Base-by-base conservation (phyloP, 805 yeast genomes). In the Saccharomycopsis fibuligera region DNA sequence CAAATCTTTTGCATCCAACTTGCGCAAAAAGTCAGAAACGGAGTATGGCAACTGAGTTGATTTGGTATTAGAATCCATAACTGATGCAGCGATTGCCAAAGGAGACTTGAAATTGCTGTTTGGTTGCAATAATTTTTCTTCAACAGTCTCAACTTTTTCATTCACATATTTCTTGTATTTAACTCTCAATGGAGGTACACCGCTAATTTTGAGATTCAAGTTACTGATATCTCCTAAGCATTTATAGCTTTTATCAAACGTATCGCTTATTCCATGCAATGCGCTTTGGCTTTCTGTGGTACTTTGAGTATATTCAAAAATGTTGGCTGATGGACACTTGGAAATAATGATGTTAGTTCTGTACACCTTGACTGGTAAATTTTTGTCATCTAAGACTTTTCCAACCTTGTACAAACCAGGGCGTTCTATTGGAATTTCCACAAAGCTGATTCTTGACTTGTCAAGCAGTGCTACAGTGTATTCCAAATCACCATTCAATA, bases 381-480 rank as follows among this genome's bases (percentile, higher is more conserved):
- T 76, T 48, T 80, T 80, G 1, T 72, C 63, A 61, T 93, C 99
- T 1, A 73, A 60, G 4, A 90, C 93, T 47, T 76, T 73, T 23
- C 66, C 69, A 2, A 93, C 72, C 50, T 76, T 78, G 64, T 93
- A 93, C n/a, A 75, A 69, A 1, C 99, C 99, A 0, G 93, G 83
- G 16, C 74, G 67, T 1, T 63, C 62, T 5, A 89, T 65, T 1
- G 93, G 88, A 56, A 57, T 78, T 83, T 36, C 86, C 53, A 58
- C 82, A 82, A 44, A 57, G 48, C 45, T 53, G 41, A 52, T 56
- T 55, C 49, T 51, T 6, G 49, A 41, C 22, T 19, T 22, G 25
- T 51, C 53, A 36, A 45, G 9, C 14, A 19, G 21, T 16, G 47
- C 17, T n/a, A 45, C 17, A 10, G 35, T 30, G 24, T 22, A 17